Base-by-base conservation (phyloP, 306 rosid genomes). In the Cucumis cinereus region DNA sequence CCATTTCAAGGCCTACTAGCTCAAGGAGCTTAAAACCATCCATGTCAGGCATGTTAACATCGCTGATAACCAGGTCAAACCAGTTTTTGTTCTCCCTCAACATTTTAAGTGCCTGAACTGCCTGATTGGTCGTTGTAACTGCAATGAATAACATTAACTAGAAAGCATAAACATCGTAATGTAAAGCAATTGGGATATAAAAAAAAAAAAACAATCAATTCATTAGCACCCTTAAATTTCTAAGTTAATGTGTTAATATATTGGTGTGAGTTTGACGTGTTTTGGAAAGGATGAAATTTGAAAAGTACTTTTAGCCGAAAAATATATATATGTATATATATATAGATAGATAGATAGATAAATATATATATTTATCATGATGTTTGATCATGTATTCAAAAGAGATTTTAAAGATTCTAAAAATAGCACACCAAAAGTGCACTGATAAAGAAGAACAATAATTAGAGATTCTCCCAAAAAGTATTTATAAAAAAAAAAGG, bases 11-110 rank as follows among this genome's bases (percentile, higher is more conserved):
- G 55, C 90, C 97, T 66, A 91, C 86, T 10, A 59, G 85, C 82
- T 89, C 89, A 79, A 93, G 97, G 24, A 93, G 93, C 90, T 89
- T 84, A 75, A 93, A 93, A 56, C 98, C 98, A 82, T 93, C 96
- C 88, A 93, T 91, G 77, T 87, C 96, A 7, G 97, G 96, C 96
- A 93, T 93, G 28, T 85, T 87, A 0, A 93, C 97, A 70, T 93
- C 98, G 60, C 91, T 89, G 7, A 93, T 93, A 78, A 90, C 90
- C 4, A 93, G 85, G 78, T 91, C 96, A 88, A 86, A 93, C 84
- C 33, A 81, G 50, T 89, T 54, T 82, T 79, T 84, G 75, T 87
- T 88, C 62, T 89, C 86, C 83, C 96, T 88, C 81, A 91, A 77
- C 88, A 91, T 79, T 57, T 82, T 78, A 61, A 93, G 80, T 3